Evolutionary conservation across 2,329 filamentous ascomycete species (phyloP).

Genomic region (Fusarium sp.): DNA sequence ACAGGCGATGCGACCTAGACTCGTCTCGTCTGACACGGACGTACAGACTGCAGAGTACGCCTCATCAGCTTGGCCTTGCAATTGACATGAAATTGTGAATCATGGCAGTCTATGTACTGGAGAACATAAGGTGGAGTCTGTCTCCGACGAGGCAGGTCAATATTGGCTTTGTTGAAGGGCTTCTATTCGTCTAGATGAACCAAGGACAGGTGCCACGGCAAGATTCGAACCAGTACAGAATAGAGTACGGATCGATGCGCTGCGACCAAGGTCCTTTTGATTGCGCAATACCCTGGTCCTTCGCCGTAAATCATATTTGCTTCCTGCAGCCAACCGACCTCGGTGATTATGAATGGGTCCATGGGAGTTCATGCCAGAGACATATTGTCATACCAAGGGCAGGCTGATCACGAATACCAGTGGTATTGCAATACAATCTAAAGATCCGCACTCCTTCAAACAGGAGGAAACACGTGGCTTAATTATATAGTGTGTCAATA

Average conservation of each 20-base stretch:
- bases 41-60: not conserved
- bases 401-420: conserved; percentile 6
- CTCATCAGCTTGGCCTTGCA: not conserved
- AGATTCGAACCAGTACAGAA: conserved; percentile 7
- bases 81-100: not conserved
- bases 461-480: no score
- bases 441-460: no score
- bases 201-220: conserved; percentile 14
- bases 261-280: conserved; percentile 3
- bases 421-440: no score
- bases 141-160: not conserved
- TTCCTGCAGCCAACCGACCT: conserved; percentile 31
- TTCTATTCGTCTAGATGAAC: not conserved
- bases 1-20: conserved; percentile 19
- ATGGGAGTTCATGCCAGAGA: conserved; percentile 4
- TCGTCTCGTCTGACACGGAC: conserved; percentile 25
- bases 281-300: conserved; percentile 1
- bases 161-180: conserved; percentile 7
- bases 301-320: conserved; percentile 5
- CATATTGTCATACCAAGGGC: conserved; percentile 18
- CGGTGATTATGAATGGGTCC: conserved; percentile 3
- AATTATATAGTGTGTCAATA: no score
- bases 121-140: not conserved
- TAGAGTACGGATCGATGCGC: not conserved
- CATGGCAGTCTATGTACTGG: not conserved